Evolutionary conservation across 345 rosid genomes (phyloP).

Genomic region (Syzygium aqueum): DNA sequence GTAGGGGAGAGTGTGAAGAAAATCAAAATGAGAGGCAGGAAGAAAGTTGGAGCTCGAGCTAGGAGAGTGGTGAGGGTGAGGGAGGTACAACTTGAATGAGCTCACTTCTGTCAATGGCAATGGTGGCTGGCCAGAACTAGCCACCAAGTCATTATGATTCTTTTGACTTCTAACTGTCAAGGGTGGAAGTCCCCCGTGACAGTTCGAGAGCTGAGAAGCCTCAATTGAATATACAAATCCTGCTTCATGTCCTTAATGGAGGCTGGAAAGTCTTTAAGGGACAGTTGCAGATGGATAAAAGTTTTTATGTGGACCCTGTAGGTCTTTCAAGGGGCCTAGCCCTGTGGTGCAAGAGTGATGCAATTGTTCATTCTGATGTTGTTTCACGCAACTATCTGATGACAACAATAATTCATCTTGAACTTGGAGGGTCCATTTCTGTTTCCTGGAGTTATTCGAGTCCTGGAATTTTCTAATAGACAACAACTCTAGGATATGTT

Average conservation of each 20-base stretch:
- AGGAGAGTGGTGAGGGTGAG: neutral
- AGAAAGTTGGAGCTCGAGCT: neutral
- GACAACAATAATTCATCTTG: neutral
- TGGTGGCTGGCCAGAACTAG: neutral
- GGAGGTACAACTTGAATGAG: neutral
- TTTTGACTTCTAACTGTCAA: neutral
- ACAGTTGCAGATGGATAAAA: neutral
- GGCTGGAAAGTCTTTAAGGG: neutral
- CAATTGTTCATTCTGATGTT: neutral
- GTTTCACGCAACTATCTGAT: neutral
- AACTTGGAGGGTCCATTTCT: too few relatives aligned
- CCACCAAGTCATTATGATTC: neutral
- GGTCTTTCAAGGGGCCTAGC: neutral
- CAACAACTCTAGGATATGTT: neutral
- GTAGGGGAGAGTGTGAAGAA: neutral
- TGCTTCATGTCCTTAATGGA: neutral
- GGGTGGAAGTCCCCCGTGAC: neutral
- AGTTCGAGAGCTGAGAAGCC: neutral
- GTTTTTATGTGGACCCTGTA: neutral
- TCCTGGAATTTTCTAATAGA: neutral
- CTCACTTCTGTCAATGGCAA: neutral
- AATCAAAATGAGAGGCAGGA: neutral
- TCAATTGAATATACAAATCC: neutral
- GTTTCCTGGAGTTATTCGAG: neutral
- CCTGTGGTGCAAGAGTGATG: neutral